Evolutionary conservation across 2,329 filamentous ascomycete genomes (phyloP), one percentile per base, ranked within the genome.

Genomic region (Colletotrichum aenigma): DNA sequence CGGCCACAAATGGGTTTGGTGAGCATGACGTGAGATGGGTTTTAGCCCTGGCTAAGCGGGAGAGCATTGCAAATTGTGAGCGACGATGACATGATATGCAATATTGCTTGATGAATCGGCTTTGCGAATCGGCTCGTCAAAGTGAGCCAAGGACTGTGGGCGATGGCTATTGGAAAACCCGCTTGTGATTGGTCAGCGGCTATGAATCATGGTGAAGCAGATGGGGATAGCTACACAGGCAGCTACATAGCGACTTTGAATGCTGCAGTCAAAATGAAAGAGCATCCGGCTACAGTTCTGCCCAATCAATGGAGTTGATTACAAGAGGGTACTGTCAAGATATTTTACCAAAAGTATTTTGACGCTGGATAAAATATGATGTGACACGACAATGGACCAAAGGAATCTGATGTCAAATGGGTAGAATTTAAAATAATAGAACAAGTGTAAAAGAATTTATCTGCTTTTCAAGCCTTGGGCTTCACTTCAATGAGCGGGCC

Each of bases 1-100:
- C 64, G 24, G 12, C 52, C 24, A 66, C 64, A 16, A 18, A 18
- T 10, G 10, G 9, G 0, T 18, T 15, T 15, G 9, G 21, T 60
- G 34, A 69, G 34, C 55, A 61, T 69, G 66, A 69, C 66, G 66
- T 69, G 66, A 69, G 66, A 48, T 61, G 18, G 3, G 8, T 10
- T 7, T 13, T 21, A 10, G 12, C 43, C n/a, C 43, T 21, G 43
- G 43, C n/a, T 21, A 48, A 12, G 43, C 43, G n/a, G n/a, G 43
- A 12, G 3, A 7, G n/a, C 6, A 13, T 21, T 48, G 43, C 1
- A 48, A 21, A 48, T 48, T 8, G 18, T 2, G 3, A 21, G 10
- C 3, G n/a, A 34, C 21, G 15, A 43, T 68, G 66, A 58, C 32
- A 48, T 48, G 43, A 48, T 48, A 48, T 48, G 43, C 43, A 48